Conservation (phyloP, 495 filamentous ascomycete species). For the Aspergillus heteromorphus region DNA sequence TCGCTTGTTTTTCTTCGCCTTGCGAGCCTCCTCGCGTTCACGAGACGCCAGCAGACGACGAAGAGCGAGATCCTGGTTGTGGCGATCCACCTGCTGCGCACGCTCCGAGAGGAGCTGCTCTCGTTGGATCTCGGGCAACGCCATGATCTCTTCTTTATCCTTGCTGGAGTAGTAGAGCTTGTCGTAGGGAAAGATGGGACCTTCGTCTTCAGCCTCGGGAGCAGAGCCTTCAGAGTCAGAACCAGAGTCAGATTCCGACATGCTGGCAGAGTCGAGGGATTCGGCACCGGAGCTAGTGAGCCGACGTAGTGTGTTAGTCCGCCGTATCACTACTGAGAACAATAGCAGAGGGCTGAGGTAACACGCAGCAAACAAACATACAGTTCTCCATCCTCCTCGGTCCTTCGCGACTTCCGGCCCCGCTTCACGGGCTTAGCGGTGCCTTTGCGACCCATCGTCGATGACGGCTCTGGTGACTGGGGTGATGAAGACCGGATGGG, state of each 20-base stretch:
- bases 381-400: constrained; percentile 75
- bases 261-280: constrained; percentile 78
- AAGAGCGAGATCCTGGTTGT: constrained; percentile 78
- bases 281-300: constrained; percentile 52
- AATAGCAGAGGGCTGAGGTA: constrained; percentile 7
- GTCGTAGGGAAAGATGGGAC: constrained; percentile 77
- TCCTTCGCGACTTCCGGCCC: constrained; percentile 41
- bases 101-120: constrained; percentile 88
- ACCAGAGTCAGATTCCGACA: constrained; percentile 84
- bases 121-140: constrained; percentile 82
- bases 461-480: constrained; percentile 28
- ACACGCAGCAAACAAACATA: constrained; percentile 45
- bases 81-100: constrained; percentile 70
- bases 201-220: constrained; percentile 49
- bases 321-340: not conserved
- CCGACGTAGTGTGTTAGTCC: constrained; percentile 12
- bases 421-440: constrained; percentile 39
- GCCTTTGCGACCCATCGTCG: constrained; percentile 43
- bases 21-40: constrained; percentile 53
- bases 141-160: constrained; percentile 79
- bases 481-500: constrained; percentile 34
- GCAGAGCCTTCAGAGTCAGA: constrained; percentile 53
- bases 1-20: constrained; percentile 69
- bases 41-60: constrained; percentile 69
- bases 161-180: constrained; percentile 73